phyloP scores from a whole-genome alignment of 2,329 filamentous ascomycete genomes.

The Juglanconis juglandina region DNA sequence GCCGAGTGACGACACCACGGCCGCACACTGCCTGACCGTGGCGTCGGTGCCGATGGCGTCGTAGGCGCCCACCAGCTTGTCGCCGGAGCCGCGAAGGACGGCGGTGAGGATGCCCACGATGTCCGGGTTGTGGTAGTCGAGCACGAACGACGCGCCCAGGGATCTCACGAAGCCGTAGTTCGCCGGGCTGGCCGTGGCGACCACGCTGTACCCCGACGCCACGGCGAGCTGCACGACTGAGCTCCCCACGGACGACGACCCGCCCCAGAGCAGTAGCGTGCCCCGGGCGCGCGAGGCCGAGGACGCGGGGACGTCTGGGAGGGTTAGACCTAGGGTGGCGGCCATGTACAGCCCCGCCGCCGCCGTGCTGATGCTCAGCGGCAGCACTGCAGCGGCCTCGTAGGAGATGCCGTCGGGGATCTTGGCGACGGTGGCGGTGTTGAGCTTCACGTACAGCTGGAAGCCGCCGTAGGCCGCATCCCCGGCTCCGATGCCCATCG shows the following conservation, averaged over 20 bases:
- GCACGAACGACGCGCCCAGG: slow-evolving; percentile 7
- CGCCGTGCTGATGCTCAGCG: slow-evolving; percentile 26
- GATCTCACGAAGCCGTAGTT: slow-evolving; percentile 13
- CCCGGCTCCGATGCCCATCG: slow-evolving; percentile 20
- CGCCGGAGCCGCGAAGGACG: background rate
- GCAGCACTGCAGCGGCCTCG: slow-evolving; percentile 24
- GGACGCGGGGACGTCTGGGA: slow-evolving; percentile 15
- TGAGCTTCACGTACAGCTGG: slow-evolving; percentile 24
- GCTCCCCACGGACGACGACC: slow-evolving; percentile 40
- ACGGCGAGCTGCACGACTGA: slow-evolving; percentile 39
- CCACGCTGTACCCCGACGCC: slow-evolving; percentile 16
- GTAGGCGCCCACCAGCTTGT: slow-evolving; percentile 9
- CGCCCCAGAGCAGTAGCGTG: slow-evolving; percentile 44
- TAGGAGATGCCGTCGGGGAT: slow-evolving; percentile 25
- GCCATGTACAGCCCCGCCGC: slow-evolving; percentile 24
- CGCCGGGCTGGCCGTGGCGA: slow-evolving; percentile 10
- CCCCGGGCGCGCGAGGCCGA: background rate
- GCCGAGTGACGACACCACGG: background rate
- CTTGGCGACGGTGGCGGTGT: slow-evolving; percentile 16
- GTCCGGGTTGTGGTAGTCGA: slow-evolving; percentile 21
- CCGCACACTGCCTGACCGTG: slow-evolving; percentile 6
- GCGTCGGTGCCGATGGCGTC: slow-evolving; percentile 13
- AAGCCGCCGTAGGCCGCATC: slow-evolving; percentile 23
- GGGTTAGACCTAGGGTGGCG: slow-evolving; percentile 19
- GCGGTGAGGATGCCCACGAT: slow-evolving; percentile 18